Evolutionary conservation across 176 grass and related monocot genomes (phyloP), one percentile per base, ranked within the genome.

Genomic region (Paspalum vaginatum): DNA sequence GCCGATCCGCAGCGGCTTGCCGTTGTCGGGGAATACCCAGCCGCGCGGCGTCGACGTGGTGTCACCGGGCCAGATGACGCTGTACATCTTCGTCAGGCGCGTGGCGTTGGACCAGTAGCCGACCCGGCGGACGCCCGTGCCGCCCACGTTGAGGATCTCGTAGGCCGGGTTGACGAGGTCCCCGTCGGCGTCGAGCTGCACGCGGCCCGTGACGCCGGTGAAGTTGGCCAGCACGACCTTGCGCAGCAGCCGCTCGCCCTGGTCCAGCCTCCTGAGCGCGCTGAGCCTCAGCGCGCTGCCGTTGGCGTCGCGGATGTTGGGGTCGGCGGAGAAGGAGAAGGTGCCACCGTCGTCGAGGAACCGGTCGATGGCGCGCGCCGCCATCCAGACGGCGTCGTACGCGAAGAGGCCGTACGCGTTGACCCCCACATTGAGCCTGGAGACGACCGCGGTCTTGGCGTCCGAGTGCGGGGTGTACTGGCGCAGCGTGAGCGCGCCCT

Each of bases 21-120:
- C 90, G 67, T 94, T 94, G 83, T 94, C 89, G 4, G 95, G 87
- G 73, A 98, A 93, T 60, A 93, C 88, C 92, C 95, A 98, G 58
- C 95, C 95, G 65, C 89, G 87, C 11, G 95, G 95, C 55, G 27
- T 62, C 20, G 67, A n/a, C 49, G 85, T 72, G 8, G 86, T 87
- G 81, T 93, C 89, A 2, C 95, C 95, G 7, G 95, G 95, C 92
- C 95, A 98, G 68, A 98, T 81, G 25, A 89, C 80, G 79, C 85
- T 87, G 79, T 87, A 83, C 66, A 94, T 83, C 71, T 80, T 5
- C 78, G 65, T 45, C 38, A 98, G 68, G 14, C 74, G 57, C 24
- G 90, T 85, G 52, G 61, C 8, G 55, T 94, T 94, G 0, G 89
- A 83, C 95, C 95, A 94, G 75, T 90, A 98, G 2, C 92, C 95